These are phyloP conservation scores for Copromyces sp. DNA, from an alignment of 495 filamentous ascomycete species.

Conservation along the genomic window DNA sequence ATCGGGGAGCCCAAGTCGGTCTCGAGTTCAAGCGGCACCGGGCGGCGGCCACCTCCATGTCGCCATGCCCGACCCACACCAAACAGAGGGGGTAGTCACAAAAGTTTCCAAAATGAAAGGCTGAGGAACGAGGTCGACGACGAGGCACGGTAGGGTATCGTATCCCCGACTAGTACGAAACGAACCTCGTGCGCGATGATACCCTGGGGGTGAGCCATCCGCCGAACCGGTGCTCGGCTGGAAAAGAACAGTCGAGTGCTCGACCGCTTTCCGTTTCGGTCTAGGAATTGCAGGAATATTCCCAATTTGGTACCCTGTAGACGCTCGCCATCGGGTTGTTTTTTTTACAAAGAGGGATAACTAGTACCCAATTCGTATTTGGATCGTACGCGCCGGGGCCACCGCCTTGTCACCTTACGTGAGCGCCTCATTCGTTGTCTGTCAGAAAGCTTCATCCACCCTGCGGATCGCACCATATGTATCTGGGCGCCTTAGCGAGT, in stretches of 20 bases:
- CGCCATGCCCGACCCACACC: background rate
- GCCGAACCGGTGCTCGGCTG: background rate
- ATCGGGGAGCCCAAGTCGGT: background rate
- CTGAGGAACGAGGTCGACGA: background rate
- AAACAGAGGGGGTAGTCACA: background rate
- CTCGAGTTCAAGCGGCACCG: background rate
- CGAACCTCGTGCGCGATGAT: background rate
- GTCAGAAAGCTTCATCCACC: background rate
- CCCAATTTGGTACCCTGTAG: background rate
- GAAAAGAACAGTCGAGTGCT: background rate
- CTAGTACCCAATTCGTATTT: background rate
- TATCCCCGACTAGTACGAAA: background rate
- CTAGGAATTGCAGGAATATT: background rate
- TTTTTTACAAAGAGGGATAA: background rate
- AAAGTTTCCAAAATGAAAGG: background rate
- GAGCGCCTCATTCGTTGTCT: background rate
- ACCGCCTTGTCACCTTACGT: background rate
- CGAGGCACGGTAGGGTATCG: background rate
- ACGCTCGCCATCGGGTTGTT: background rate
- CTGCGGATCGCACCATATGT: background rate
- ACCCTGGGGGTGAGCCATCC: background rate
- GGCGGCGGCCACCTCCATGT: background rate
- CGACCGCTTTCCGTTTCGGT: background rate
- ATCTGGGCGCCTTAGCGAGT: background rate
- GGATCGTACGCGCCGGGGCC: background rate